Conservation (phyloP, 1,284 basidiomycete species). For the Kalmanozyma brasiliensis region DNA sequence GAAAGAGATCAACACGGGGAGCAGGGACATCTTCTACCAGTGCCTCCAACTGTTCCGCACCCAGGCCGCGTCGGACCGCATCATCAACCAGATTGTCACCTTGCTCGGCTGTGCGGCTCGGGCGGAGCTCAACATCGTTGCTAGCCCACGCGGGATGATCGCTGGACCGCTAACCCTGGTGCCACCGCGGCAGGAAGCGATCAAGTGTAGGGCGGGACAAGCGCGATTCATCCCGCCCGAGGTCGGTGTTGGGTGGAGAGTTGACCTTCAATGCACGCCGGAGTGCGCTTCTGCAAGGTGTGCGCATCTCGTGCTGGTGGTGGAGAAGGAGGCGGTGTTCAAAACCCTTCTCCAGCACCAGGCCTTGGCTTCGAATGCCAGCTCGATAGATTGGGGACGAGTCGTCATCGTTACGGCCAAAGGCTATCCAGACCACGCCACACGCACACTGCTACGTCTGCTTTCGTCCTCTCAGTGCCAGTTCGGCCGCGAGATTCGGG, state of each 20-base stretch:
- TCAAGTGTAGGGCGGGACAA: neutral
- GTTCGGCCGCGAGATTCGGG: neutral
- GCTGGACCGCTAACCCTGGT: constrained; percentile 26
- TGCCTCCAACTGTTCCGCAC: constrained; percentile 41
- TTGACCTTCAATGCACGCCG: constrained; percentile 4
- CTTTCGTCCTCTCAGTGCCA: neutral
- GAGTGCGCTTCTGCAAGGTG: neutral
- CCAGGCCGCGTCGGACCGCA: constrained; percentile 45
- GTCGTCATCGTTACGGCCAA: constrained; percentile 39
- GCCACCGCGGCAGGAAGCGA: neutral
- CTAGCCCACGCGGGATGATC: constrained; percentile 49
- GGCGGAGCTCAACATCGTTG: constrained; percentile 42
- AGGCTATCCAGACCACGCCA: constrained; percentile 59
- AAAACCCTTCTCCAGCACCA: constrained; percentile 26
- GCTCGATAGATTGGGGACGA: constrained; percentile 6
- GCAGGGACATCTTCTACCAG: constrained; percentile 59
- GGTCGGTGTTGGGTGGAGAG: constrained; percentile 3
- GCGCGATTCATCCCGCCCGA: constrained; percentile 17
- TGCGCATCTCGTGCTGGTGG: constrained; percentile 45
- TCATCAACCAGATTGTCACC: constrained; percentile 26
- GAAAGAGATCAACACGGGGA: no score
- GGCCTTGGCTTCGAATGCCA: constrained; percentile 1
- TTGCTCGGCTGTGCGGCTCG: constrained; percentile 17
- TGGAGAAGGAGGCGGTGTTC: constrained; percentile 62
- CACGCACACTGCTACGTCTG: constrained; percentile 24